Evolutionary conservation across 2,329 filamentous ascomycete genomes (phyloP), one percentile per base, ranked within the genome.

Genomic region (Cadophora malorum): DNA sequence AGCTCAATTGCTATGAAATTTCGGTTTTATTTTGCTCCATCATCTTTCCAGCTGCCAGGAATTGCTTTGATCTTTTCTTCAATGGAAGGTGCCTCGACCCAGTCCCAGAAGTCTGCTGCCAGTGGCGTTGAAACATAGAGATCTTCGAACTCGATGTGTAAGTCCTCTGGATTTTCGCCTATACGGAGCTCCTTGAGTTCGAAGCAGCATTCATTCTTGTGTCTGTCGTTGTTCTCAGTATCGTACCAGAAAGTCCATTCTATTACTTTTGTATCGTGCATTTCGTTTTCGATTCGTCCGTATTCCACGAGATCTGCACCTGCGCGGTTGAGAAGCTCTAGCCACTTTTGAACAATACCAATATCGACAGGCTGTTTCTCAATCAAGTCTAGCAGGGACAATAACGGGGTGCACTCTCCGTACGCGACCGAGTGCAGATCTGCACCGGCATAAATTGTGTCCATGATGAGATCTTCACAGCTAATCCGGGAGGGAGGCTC

Each of bases 281-380:
- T 56, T 6, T 58, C 41, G 25, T 55, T 64, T 53, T 64, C 65
- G 23, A 21, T 60, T 52, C 58, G 47, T 35, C 65, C 19, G 23
- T 67, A 64, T 47, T 64, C 38, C 23, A 52, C 59, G 2, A 64
- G 33, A 47, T 67, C 45, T 1, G 59, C n/a, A 5, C 61, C 61
- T 23, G 25, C 50, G 1, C 28, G 9, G 38, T 21, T 23, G 5
- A 67, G 52, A 53, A 67, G 28, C n/a, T 28, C 35, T 19, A 59
- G 56, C 56, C 33, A 59, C 12, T 12, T 2, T 10, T 25, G 9
- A 19, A 45, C 3, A 19, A 28, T 2, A 28, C 21, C 12, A 4
- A 4, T 41, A 8, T 3, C 8, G 6, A 2, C 12, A 19, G 33
- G 9, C 1, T 5, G 2, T 38, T 14, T 4, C 1, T 12, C 9